These are phyloP conservation scores for Aspergillus campestris DNA, from an alignment of 495 filamentous ascomycete species.

Conservation along the genomic window DNA sequence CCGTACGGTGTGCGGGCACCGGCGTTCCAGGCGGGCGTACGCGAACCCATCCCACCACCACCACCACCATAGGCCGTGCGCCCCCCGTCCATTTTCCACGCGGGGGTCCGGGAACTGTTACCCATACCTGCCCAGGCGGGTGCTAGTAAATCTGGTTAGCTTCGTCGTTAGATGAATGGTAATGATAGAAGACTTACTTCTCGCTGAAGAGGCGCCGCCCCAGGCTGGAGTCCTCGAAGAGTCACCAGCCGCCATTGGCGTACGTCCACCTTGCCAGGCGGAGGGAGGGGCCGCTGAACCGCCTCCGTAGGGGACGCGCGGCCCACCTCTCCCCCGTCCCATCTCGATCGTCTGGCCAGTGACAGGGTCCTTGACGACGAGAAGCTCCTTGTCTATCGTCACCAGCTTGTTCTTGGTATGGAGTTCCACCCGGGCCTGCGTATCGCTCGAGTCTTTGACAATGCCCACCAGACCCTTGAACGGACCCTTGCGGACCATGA, in stretches of 20 bases:
- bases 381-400: conserved; percentile 64
- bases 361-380: conserved; percentile 71
- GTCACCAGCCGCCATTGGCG: conserved; percentile 51
- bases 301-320: conserved; percentile 37
- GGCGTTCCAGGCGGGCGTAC: conserved; percentile 49
- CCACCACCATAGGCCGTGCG: conserved; percentile 61
- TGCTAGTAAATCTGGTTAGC: conserved; percentile 27
- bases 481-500: conserved; percentile 70
- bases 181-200: conserved; percentile 41
- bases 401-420: conserved; percentile 87
- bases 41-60: conserved; percentile 42
- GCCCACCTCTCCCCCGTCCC: conserved; percentile 46
- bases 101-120: conserved; percentile 57
- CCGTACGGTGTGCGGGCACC: conserved; percentile 69
- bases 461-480: conserved; percentile 93
- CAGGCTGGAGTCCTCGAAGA: conserved; percentile 64
- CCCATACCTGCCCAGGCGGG: conserved; percentile 53
- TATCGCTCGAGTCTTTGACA: conserved; percentile 84
- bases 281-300: conserved; percentile 32
- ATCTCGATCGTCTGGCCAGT: conserved; percentile 69
- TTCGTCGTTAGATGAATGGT: not conserved
- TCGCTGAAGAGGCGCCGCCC: conserved; percentile 40
- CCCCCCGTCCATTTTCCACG: conserved; percentile 64
- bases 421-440: conserved; percentile 78
- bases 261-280: conserved; percentile 54